Conservation (phyloP, 352 stramenopile species). For the Aphanomyces astaci region DNA sequence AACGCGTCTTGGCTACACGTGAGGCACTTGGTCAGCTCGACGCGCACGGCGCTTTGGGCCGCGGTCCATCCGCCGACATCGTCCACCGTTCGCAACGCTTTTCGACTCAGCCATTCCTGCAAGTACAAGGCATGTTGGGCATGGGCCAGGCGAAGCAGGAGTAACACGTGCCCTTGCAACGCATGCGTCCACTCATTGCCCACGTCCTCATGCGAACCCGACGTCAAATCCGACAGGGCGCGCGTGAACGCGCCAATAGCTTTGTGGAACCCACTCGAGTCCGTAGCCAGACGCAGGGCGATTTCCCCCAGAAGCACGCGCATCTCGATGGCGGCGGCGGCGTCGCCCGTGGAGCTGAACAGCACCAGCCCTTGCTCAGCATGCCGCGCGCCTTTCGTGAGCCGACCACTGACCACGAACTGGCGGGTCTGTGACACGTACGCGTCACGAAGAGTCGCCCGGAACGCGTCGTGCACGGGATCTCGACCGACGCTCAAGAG, state of each 20-base stretch:
- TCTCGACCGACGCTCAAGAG: constrained; percentile 13
- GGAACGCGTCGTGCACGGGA: constrained; percentile 5
- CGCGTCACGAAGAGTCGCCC: constrained; percentile 6
- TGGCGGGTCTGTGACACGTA: constrained; percentile 18
- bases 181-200: background rate
- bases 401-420: constrained; percentile 5
- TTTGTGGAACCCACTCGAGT: constrained; percentile 12
- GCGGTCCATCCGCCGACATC: background rate
- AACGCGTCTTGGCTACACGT: constrained; percentile 1
- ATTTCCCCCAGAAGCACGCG: constrained; percentile 19
- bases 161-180: constrained; percentile 10
- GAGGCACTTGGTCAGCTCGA: background rate
- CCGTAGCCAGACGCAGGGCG: background rate
- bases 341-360: constrained; percentile 8
- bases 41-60: background rate
- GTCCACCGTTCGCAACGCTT: background rate
- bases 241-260: constrained; percentile 10
- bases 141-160: constrained; percentile 15
- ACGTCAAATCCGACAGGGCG: background rate
- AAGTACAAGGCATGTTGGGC: constrained; percentile 17
- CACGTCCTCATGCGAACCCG: background rate
- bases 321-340: constrained; percentile 1
- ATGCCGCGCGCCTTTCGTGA: constrained; percentile 19
- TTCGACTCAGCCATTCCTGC: background rate
- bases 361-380: constrained; percentile 19